These are phyloP conservation scores for Agapanthus africanus DNA, from an alignment of 106 monocot genomes.

Conservation along the genomic window DNA sequence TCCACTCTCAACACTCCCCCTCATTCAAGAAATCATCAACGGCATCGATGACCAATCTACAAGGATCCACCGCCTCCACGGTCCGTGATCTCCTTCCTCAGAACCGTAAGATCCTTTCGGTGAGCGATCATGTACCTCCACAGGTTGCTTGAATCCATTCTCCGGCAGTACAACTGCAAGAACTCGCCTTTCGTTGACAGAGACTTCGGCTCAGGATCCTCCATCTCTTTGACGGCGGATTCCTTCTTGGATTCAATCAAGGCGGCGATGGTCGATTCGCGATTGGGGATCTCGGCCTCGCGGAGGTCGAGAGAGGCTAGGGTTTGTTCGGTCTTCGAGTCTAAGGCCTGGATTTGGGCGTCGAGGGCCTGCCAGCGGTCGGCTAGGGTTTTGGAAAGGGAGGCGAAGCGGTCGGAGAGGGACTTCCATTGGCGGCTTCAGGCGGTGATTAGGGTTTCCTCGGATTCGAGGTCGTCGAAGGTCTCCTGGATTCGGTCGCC, in stretches of 20 bases:
- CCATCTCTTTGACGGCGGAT: slow-evolving; percentile 24
- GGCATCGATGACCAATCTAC: slow-evolving; percentile 38
- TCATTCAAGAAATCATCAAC: slow-evolving; percentile 28
- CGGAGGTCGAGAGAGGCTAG: slow-evolving; percentile 22
- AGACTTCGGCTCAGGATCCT: background rate
- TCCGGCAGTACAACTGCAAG: slow-evolving; percentile 29
- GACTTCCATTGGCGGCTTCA: slow-evolving; percentile 18
- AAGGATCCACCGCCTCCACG: slow-evolving; percentile 34
- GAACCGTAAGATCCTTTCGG: slow-evolving; percentile 17
- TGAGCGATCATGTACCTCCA: slow-evolving; percentile 30
- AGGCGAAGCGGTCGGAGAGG: slow-evolving; percentile 36
- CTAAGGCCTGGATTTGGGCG: slow-evolving; percentile 17
- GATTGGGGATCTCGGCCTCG: slow-evolving; percentile 31
- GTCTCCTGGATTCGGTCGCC: slow-evolving; percentile 16
- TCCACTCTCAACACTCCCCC: background rate
- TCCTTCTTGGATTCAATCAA: slow-evolving; percentile 9
- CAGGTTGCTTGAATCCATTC: slow-evolving; percentile 46
- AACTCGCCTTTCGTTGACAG: slow-evolving; percentile 14
- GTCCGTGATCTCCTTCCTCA: slow-evolving; percentile 23
- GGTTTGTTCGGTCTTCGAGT: slow-evolving; percentile 17
- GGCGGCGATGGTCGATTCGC: slow-evolving; percentile 19
- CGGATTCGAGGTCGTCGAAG: slow-evolving; percentile 29
- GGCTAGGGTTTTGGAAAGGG: slow-evolving; percentile 35
- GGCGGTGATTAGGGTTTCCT: slow-evolving; percentile 29
- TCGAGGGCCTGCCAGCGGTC: slow-evolving; percentile 29